Base-by-base conservation (phyloP, 2,329 filamentous ascomycete species). In the Niveomyces coronatus region DNA sequence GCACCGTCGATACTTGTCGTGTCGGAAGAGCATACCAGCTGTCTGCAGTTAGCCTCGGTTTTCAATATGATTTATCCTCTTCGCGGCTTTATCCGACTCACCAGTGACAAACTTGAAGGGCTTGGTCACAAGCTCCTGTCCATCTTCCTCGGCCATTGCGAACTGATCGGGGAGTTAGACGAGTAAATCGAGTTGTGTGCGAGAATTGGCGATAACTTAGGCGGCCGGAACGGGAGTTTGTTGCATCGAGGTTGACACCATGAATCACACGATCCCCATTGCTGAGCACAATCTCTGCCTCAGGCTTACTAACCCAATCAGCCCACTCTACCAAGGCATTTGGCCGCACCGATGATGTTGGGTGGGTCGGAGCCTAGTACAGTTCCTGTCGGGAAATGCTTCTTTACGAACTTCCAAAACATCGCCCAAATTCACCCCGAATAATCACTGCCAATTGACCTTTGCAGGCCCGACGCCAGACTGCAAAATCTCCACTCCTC, bases 41-140 rank as follows among this genome's bases (percentile, higher is more conserved):
- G 53, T 47, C 47, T 49, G 40, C 50, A 51, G 56, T 67, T 66
- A 67, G 62, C 58, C 55, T 61, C 56, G 57, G 55, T 49, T 48
- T 48, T 40, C 49, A 43, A 42, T 56, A 58, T 53, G 55, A 53
- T 40, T 15, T 37, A 38, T 37, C 39, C 41, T 44, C 24, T 40
- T 35, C 31, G 56, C 56, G 57, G 57, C 54, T 57, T 57, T 57
- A 58, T 57, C 49, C 42, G 43, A 64, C 85, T 66, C 77, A 94
- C 88, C 89, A 71, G 89, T 96, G 61, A 96, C 91, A 72, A 96
- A 96, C 84, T 98, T 98, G 83, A 98, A 98, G 68, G 93, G 93
- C 81, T 95, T 98, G 70, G 88, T 95, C 53, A 75, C 73, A 65
- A 74, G 74, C 65, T 94, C 84, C 55, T 65, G 57, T 60, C 78